Evolutionary conservation across 495 filamentous ascomycete species (phyloP).

Genomic region (Talaromyces stipitatus): DNA sequence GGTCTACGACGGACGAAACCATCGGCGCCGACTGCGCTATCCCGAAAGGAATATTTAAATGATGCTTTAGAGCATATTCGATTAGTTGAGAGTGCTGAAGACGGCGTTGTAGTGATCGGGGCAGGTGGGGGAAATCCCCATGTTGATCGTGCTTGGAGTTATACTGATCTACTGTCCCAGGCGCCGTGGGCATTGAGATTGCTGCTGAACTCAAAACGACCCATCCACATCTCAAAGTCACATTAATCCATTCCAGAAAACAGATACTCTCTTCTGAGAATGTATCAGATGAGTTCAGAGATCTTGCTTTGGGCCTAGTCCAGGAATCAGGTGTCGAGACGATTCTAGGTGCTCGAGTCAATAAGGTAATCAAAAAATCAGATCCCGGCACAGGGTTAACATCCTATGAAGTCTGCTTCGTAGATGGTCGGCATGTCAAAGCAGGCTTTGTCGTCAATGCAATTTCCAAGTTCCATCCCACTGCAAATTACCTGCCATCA

Average conservation of each 20-base stretch:
- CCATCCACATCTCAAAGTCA: constrained; percentile 50
- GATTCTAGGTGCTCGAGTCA: constrained; percentile 25
- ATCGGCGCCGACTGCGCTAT: constrained; percentile 50
- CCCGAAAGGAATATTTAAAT: constrained; percentile 45
- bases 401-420: constrained; percentile 40
- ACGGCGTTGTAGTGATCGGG: constrained; percentile 54
- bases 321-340: constrained; percentile 48
- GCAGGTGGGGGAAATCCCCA: background rate
- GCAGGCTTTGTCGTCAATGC: constrained; percentile 54
- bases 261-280: constrained; percentile 59
- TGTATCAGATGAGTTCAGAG: constrained; percentile 57
- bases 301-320: constrained; percentile 41
- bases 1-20: constrained; percentile 57
- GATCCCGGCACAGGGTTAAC: background rate
- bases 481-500: constrained; percentile 45
- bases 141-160: no score
- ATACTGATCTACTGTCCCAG: constrained; percentile 27
- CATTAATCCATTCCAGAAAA: constrained; percentile 57
- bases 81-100: background rate
- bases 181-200: constrained; percentile 67
- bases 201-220: constrained; percentile 57
- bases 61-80: constrained; percentile 30
- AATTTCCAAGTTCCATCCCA: constrained; percentile 46
- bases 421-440: constrained; percentile 42
- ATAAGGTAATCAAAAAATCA: background rate